Evolutionary conservation across 2,329 filamentous ascomycete genomes (phyloP), one percentile per base, ranked within the genome.

Genomic region (Cercospora citrullina): DNA sequence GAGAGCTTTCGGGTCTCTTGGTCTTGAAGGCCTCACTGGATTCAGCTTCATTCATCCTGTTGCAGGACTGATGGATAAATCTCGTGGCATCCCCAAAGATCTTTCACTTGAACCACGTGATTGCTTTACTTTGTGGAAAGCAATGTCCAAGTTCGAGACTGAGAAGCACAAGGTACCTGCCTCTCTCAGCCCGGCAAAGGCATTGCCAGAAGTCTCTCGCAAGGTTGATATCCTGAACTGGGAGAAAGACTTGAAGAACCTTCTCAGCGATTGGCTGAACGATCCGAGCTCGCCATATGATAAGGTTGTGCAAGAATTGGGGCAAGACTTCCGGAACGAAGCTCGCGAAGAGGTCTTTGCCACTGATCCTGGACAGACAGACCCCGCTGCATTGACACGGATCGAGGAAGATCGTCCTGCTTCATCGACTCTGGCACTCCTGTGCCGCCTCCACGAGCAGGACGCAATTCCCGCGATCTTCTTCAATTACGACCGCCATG

Each of bases 401-500:
- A 53, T 62, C 31, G 60, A 39, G 1, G 60, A 61, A 39, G 60
- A 67, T 65, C 33, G 60, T 23, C 30, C 62, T 18, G 72, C 78
- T 31, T 72, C 75, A 23, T 85, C 84, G 9, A 87, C 85, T 3
- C 79, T 91, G 18, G 84, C 87, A 1, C 79, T 92, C 31, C 80
- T 90, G 0, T 83, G 81, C 16, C 84, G 88, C 33, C 81, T 93
- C 0, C 85, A 91, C 60, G 80, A 83, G 16, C 86, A 88, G 65
- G 85, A 87, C 65, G 90, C 89, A 0, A 82, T 94, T 0, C 91
- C 91, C 0, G 91, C 89, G 0, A 87, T 94, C 12, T 77, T 93
- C 1, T 94, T 94, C 82, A 91, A 92, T 75, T 94, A 91, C 72
- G 89, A 93, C 71, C 87, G 90, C 59, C 77, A 78, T 1, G 78